A percentile compares a stretch with the other conserved stretches of the same genome.
Conservation (phyloP, 352 stramenopile species). For the Phytophthora idaei region DNA sequence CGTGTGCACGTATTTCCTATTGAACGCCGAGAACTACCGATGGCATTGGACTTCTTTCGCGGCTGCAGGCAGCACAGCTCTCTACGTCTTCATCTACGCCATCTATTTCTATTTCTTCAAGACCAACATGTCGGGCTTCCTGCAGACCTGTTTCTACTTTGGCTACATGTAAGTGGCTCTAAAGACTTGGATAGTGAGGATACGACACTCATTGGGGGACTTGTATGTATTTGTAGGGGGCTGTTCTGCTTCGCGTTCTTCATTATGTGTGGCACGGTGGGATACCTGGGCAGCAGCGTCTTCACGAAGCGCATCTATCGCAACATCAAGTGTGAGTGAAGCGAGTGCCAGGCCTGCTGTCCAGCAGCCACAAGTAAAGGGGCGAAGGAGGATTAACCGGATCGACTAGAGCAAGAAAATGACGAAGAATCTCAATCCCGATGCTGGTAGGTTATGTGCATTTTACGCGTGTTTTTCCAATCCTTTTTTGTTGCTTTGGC, state of each 20-base stretch:
- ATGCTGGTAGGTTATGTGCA: constrained; percentile 25
- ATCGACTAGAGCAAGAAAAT: constrained; percentile 10
- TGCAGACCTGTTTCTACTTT: constrained; percentile 99
- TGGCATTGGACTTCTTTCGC: constrained; percentile 99
- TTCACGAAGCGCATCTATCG: constrained; percentile 96
- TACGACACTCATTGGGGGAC: constrained; percentile 6
- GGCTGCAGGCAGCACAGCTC: constrained; percentile 91
- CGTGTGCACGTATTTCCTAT: constrained; percentile 98
- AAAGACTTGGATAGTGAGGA: background rate
- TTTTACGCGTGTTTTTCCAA: constrained; percentile 12
- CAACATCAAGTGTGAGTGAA: constrained; percentile 96
- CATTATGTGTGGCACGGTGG: constrained; percentile 93
- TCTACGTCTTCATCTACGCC: constrained; percentile 99
- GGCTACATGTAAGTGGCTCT: constrained; percentile 93
- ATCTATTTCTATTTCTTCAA: constrained; percentile 99
- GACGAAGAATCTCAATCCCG: constrained; percentile 7
- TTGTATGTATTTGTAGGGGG: constrained; percentile 50
- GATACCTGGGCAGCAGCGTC: constrained; percentile 89
- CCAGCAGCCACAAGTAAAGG: constrained; percentile 15
- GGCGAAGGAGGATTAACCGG: constrained; percentile 21
- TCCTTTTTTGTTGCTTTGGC: background rate
- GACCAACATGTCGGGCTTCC: constrained; percentile 98
- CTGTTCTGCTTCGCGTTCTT: constrained; percentile 93
- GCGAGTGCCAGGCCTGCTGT: constrained; percentile 21
- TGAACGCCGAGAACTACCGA: constrained; percentile 99